A percentile compares a stretch with the other conserved stretches of the same genome.
phyloP scores from a whole-genome alignment of 495 filamentous ascomycete species.

The Aspergillus asperescens region DNA sequence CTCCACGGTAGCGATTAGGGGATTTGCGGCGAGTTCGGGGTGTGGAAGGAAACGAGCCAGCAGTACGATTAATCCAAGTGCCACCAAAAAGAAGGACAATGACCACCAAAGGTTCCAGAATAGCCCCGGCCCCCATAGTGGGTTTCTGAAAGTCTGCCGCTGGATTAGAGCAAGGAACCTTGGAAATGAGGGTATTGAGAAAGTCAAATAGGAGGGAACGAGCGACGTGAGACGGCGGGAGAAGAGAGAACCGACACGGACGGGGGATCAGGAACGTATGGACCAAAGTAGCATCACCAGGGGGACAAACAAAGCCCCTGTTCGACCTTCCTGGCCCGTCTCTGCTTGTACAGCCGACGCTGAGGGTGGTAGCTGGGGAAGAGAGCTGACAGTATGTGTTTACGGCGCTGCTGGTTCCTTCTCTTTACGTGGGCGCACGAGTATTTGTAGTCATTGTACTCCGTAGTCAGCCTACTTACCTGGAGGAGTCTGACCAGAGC shows the following conservation, averaged over 20 bases:
- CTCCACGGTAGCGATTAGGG: constrained; percentile 11
- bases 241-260: background rate
- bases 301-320: background rate
- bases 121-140: constrained; percentile 47
- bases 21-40: constrained; percentile 20
- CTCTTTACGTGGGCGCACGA: background rate
- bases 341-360: background rate
- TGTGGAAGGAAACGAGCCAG: constrained; percentile 8
- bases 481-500: too few species aligned
- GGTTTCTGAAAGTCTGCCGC: background rate
- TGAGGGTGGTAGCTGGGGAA: background rate
- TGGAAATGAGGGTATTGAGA: background rate
- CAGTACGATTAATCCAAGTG: constrained; percentile 52
- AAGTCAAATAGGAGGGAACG: background rate
- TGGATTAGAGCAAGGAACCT: background rate
- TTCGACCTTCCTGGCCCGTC: too few species aligned
- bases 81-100: constrained; percentile 53
- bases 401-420: constrained; percentile 1
- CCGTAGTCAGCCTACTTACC: background rate
- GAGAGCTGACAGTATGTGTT: background rate
- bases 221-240: too few species aligned
- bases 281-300: background rate
- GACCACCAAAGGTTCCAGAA: constrained; percentile 52
- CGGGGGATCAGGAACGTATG: background rate
- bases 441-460: constrained; percentile 1